Percentiles rank a stretch among this genome's conserved stretches.
Evolutionary conservation across 768 basidiomycete species (phyloP).

Genomic region (Auriculariales sp.): DNA sequence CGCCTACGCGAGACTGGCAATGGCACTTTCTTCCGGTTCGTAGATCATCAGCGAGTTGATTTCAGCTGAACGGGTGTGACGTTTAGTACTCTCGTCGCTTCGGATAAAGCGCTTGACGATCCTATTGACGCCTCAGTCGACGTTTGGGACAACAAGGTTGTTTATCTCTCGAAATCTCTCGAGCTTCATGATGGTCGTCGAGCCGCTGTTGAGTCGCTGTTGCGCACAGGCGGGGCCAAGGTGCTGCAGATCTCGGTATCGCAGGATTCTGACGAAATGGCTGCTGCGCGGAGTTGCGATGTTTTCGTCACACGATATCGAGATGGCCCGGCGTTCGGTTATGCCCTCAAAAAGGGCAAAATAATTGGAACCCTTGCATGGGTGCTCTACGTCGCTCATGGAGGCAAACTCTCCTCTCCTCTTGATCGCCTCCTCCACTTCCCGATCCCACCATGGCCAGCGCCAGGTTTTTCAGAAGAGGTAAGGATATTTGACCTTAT

Average conservation of each 20-base stretch:
- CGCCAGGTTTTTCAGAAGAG: slow-evolving; percentile 44
- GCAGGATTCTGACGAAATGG: slow-evolving; percentile 14
- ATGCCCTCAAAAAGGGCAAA: slow-evolving; percentile 48
- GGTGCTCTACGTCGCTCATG: slow-evolving; percentile 66
- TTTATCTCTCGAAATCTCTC: slow-evolving; percentile 49
- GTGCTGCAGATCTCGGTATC: slow-evolving; percentile 19
- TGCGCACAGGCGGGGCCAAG: slow-evolving; percentile 46
- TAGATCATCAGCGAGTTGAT: slow-evolving; percentile 7
- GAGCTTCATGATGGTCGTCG: slow-evolving; percentile 34
- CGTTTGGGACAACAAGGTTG: slow-evolving; percentile 44
- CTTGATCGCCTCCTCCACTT: slow-evolving; percentile 73
- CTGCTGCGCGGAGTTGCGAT: slow-evolving; percentile 38
- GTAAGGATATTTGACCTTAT: slow-evolving; percentile 26
- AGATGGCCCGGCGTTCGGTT: slow-evolving; percentile 39
- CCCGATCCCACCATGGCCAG: slow-evolving; percentile 49
- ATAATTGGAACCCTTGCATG: slow-evolving; percentile 70
- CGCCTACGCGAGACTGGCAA: slow-evolving; percentile 43
- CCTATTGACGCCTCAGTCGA: slow-evolving; percentile 10
- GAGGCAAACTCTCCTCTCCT: slow-evolving; percentile 44
- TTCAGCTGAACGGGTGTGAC: too few relatives aligned
- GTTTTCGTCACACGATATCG: slow-evolving; percentile 59
- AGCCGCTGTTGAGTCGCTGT: slow-evolving; percentile 40
- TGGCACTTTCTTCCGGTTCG: slow-evolving; percentile 59
- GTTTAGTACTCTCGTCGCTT: too few relatives aligned
- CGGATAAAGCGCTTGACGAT: not conserved